Conservation (phyloP, 2,329 filamentous ascomycete species). For the Rhynchosporium secalis region DNA sequence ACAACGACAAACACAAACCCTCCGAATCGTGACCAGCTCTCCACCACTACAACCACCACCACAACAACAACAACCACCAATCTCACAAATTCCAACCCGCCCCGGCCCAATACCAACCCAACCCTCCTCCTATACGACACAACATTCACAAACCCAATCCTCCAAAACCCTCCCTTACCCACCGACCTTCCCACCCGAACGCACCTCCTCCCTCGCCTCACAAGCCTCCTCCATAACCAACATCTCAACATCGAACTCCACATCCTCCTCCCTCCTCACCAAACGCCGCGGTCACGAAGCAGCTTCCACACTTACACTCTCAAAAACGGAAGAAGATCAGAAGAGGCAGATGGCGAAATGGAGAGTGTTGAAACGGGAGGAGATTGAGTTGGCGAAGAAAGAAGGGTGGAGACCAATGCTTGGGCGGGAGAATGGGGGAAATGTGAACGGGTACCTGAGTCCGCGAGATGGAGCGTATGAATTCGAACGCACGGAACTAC, state of each 20-base stretch:
- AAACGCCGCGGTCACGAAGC: slow-evolving; percentile 54
- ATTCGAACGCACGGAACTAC: slow-evolving; percentile 39
- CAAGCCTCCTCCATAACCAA: slow-evolving; percentile 19
- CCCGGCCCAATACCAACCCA: not conserved
- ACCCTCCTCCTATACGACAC: not conserved
- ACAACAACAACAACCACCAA: slow-evolving; percentile 2
- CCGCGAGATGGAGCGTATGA: slow-evolving; percentile 10
- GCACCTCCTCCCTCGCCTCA: slow-evolving; percentile 20
- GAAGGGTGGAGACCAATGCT: slow-evolving; percentile 35
- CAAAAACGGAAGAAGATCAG: slow-evolving; percentile 22
- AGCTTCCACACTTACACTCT: slow-evolving; percentile 46
- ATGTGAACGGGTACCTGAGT: not conserved
- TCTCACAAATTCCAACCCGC: not conserved
- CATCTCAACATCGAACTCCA: slow-evolving; percentile 35
- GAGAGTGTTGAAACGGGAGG: slow-evolving; percentile 32
- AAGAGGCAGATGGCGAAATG: slow-evolving; percentile 33
- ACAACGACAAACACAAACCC: slow-evolving; percentile 1
- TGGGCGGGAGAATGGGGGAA: slow-evolving; percentile 4
- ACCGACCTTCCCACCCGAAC: slow-evolving; percentile 13
- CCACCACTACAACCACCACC: not conserved
- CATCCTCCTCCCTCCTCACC: slow-evolving; percentile 49
- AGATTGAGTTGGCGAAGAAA: slow-evolving; percentile 32
- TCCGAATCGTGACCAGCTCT: not conserved
- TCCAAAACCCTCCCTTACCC: slow-evolving; percentile 3
- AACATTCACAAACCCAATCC: not conserved